Evolutionary conservation across 805 yeast species (phyloP), one percentile per base, ranked within the genome.

Genomic region (Dipodascus geniculatus): DNA sequence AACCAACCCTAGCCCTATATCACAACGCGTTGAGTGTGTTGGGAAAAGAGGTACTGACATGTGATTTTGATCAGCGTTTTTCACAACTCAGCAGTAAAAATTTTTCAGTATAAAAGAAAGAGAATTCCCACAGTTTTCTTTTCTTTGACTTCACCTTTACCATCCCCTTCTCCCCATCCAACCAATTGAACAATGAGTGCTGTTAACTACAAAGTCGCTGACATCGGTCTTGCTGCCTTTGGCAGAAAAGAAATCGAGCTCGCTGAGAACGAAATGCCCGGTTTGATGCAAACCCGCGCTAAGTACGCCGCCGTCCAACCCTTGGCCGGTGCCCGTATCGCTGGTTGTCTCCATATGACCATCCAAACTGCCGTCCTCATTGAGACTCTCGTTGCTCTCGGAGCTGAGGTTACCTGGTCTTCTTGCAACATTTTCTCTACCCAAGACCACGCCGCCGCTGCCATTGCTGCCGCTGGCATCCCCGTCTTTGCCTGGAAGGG

Each of bases 401-500:
- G 99, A 79, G 99, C 99, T 60, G 99, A 91, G 80, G 98, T 91
- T 60, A 93, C 99, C 69, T 91, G 99, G 99, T 82, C 96, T 60
- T 88, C 96, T 51, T 91, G 99, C 82, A 91, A 91, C 95, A 91
- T 91, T 68, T 91, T 87, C 85, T 90, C 98, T 65, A 91, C 99
- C 63, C 99, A 91, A 80, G 99, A 91, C 77, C 98, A 91, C 74
- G 98, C 98, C 65, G 98, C 99, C 67, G 97, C 99, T 69, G 98
- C 98, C 67, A 93, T 91, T 73, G 99, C 99, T 66, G 99, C 98
- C 64, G 74, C 96, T 63, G 99, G 99, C 78, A 95, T 91, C 57
- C 98, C 99, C 70, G 99, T 91, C 63, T 91, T 88, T 66, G 99
- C 99, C 68, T 91, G 99, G 99, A 91, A 91, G 82, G 98, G 99